Evolutionary conservation across 257 asterid genomes (phyloP), one percentile per base, ranked within the genome.

Genomic region (Solanum etuberosum): DNA sequence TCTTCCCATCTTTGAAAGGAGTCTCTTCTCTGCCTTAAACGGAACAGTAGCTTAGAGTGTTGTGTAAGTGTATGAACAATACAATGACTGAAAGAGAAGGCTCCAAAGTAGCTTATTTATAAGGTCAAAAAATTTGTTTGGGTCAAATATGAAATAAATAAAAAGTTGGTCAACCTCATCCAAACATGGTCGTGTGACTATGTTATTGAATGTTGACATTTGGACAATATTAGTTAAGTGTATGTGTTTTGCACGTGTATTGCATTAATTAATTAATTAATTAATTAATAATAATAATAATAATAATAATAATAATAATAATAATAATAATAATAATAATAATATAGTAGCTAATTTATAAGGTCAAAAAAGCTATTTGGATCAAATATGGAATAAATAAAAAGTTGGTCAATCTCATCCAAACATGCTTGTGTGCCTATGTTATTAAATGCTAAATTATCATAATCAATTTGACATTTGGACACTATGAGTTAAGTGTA

Each of bases 1-100:
- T 40, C 93, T 86, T 40, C 95, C 96, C 98, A 93, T 93, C 82
- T 29, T 16, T 27, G 2, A 27, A 27, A 16, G 20, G 16, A 23
- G 65, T 43, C 1, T 43, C 27, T 80, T 80, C 42, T 18, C 10
- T 29, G 20, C 9, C 42, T 80, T 29, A 8, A 1, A 46, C 1
- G 9, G 21, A 42, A 25, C 25, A 78, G 9, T 78, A 16, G 21
- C 37, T 27, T 67, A 27, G 35, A 40, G 37, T 77, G 25, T 71
- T 32, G 78, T 5, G n/a, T 4, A 31, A 31, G 43, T 34, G 25
- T 71, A 71, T 23, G 14, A 32, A 20, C 80, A 34, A 35, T 34
- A 7, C 29, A 73, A 37, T 43, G 65, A 15, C 27, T 0, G 10
- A 9, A 78, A 46, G 27, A 80, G 7, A 31, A 77, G 9, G 15